Evolutionary conservation across 306 rosid genomes (phyloP).

Genomic region (Prunus armeniaca): DNA sequence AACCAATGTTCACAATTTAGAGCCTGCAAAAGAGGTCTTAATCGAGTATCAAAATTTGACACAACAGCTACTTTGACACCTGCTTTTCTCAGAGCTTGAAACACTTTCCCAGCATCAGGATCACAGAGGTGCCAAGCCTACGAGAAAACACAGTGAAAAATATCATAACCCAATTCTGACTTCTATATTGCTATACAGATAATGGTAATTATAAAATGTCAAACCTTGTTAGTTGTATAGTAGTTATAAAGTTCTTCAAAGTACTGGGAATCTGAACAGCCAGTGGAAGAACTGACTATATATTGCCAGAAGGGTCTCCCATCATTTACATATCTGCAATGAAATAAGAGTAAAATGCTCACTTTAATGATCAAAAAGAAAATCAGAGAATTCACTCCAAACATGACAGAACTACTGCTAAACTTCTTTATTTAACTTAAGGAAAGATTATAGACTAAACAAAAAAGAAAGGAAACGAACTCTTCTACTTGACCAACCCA

Average conservation of each 20-base stretch:
- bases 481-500: not conserved
- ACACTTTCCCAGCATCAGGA: slow-evolving; percentile 73
- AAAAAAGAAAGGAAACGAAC: not conserved
- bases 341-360: not conserved
- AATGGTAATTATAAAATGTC: slow-evolving; percentile 10
- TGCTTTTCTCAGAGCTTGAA: slow-evolving; percentile 63
- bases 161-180: slow-evolving; percentile 12
- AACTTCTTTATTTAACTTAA: not conserved
- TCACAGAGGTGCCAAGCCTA: slow-evolving; percentile 98
- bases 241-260: slow-evolving; percentile 90
- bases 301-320: slow-evolving; percentile 98
- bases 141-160: slow-evolving; percentile 16
- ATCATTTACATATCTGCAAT: slow-evolving; percentile 86
- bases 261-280: slow-evolving; percentile 90
- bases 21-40: slow-evolving; percentile 76
- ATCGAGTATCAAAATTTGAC: slow-evolving; percentile 89
- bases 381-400: not conserved
- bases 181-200: not conserved
- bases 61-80: slow-evolving; percentile 86
- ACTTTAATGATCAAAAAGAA: not conserved
- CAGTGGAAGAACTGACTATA: slow-evolving; percentile 86
- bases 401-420: not conserved
- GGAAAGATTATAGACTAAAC: not conserved
- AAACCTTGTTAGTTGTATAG: slow-evolving; percentile 83
- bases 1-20: slow-evolving; percentile 88